Evolutionary conservation across 495 filamentous ascomycete genomes (phyloP), one percentile per base, ranked within the genome.

Genomic region (Viridothelium virens): DNA sequence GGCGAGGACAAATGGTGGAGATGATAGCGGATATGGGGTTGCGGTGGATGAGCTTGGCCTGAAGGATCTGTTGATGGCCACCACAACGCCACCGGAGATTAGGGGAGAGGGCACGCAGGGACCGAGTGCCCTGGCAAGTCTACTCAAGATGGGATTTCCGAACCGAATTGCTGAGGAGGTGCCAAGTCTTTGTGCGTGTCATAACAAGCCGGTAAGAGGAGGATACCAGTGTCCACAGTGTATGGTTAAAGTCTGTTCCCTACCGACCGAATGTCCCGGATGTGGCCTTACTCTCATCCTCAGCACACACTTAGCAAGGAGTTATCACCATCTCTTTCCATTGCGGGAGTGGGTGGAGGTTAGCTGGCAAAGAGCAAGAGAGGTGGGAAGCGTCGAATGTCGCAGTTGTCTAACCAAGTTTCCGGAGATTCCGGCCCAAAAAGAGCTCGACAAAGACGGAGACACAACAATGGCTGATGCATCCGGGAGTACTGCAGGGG

Each of bases 81-180:
- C 89, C 46, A 97, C 93, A 6, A 96, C 90, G 9, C 94, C 94
- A 2, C 95, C 94, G 2, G 87, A 89, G 25, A 88, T 90, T 3
- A 85, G 89, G 59, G 18, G 53, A 9, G 53, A 36, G 18, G 53
- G 53, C 7, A 31, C 5, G 14, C 33, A 50, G 11, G 48, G 2
- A n/a, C 37, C 18, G 38, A 34, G 66, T 2, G 69, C 66, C 1
- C 83, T 85, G 56, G 88, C 89, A 46, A 89, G 89, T 36, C 80
- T 97, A 38, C 82, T 99, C 14, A 95, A 92, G 89, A 97, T 97
- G 95, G 95, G 94, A 3, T 99, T 99, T 71, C 94, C 94, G n/a
- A 92, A 88, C 56, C 86, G 94, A 16, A 89, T 89, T n/a, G 85
- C 92, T 62, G 90, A 91, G 65, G 79, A 84, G 16, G 79, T 77